A percentile compares a stretch with the other conserved stretches of the same genome.
Evolutionary conservation across 2,329 filamentous ascomycete species (phyloP).

Genomic region (Scopulariopsis brevicaulis): DNA sequence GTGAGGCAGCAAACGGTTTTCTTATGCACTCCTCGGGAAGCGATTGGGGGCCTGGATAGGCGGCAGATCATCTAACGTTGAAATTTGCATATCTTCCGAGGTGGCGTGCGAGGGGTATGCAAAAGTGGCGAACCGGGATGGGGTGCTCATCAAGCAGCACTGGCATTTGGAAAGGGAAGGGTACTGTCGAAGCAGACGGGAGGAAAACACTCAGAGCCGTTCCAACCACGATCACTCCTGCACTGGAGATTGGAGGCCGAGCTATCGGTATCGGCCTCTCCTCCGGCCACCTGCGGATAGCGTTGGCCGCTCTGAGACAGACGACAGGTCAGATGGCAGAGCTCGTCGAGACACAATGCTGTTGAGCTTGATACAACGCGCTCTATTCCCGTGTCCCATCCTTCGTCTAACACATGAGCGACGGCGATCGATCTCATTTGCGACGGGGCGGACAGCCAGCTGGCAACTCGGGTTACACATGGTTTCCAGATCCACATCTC

Average conservation of each 20-base stretch:
- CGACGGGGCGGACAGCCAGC: neutral
- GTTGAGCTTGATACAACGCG: neutral
- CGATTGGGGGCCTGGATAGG: neutral
- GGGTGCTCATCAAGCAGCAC: too few species aligned
- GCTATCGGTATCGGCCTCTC: too few species aligned
- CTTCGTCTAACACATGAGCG: neutral
- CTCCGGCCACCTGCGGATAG: neutral
- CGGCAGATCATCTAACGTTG: neutral
- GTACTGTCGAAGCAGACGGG: too few species aligned
- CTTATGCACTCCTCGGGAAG: neutral
- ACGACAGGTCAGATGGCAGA: neutral
- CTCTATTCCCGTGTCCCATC: neutral
- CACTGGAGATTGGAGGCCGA: too few species aligned
- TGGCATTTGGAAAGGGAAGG: too few species aligned
- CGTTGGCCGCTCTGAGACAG: neutral
- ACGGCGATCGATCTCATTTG: neutral
- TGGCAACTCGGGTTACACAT: neutral
- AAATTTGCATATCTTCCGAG: neutral
- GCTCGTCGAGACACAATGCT: neutral
- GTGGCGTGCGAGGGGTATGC: neutral
- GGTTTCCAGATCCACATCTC: neutral
- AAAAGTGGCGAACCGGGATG: too few species aligned
- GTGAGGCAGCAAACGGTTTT: constrained; percentile 2
- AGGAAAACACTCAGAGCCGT: too few species aligned
- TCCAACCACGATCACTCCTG: neutral